Percentiles rank a stretch among this genome's conserved stretches.
Conservation (phyloP, 179 eudicot species). For the Heliamphora pulchella region DNA sequence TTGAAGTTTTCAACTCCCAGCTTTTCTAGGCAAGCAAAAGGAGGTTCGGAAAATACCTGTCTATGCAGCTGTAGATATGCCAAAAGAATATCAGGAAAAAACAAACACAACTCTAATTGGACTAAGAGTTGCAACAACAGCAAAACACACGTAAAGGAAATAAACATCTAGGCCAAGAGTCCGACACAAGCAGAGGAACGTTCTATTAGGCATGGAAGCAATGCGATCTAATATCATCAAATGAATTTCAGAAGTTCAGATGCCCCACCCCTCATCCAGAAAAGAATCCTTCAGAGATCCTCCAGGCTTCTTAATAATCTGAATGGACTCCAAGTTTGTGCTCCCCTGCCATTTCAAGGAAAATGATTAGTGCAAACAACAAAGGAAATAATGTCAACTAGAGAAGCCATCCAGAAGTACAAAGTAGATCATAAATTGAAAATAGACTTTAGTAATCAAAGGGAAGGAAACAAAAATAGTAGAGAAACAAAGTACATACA, state of each 20-base stretch:
- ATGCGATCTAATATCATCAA: not conserved
- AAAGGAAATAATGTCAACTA: not conserved
- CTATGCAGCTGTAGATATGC: not conserved
- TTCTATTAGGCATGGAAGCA: not conserved
- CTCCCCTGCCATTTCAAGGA: constrained; percentile 57
- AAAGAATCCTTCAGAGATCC: constrained; percentile 84
- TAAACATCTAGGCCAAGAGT: not conserved
- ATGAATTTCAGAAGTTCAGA: constrained; percentile 1
- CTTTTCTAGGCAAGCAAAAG: not conserved
- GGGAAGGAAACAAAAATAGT: not conserved
- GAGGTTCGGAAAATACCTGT: not conserved
- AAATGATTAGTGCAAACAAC: not conserved
- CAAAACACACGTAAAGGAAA: not conserved
- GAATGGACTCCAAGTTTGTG: constrained; percentile 85
- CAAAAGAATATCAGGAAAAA: constrained; percentile 1
- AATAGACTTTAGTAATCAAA: not conserved
- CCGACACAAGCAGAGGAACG: not conserved
- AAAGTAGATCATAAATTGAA: not conserved
- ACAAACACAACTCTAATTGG: not conserved
- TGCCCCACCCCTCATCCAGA: constrained; percentile 70
- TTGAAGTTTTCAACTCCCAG: not conserved
- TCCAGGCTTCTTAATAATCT: constrained; percentile 90
- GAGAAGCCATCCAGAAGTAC: not conserved
- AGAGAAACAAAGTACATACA: not conserved
- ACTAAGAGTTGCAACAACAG: not conserved